These are phyloP conservation scores for Rhizopogon rudus DNA, from an alignment of 768 basidiomycete species.

Conservation along the genomic window DNA sequence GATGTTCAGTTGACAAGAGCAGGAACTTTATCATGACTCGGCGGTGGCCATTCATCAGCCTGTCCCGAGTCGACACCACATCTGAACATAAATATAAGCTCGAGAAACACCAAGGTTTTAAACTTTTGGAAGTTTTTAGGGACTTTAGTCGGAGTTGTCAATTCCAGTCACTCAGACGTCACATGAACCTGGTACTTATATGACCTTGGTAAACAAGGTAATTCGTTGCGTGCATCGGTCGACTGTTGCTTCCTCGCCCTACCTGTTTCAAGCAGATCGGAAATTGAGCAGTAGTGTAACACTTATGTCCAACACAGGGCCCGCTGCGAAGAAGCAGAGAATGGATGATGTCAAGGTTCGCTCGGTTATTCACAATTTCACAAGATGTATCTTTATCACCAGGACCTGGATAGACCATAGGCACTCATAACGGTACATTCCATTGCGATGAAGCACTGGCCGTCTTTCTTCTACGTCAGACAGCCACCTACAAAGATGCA, in stretches of 20 bases:
- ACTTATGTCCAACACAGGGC: constrained; percentile 20
- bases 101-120: no score
- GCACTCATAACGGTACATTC: constrained; percentile 94
- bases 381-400: background rate
- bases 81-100: no score
- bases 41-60: no score
- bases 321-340: constrained; percentile 37
- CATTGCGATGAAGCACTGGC: constrained; percentile 98
- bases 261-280: background rate
- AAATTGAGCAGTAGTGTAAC: background rate
- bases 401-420: constrained; percentile 57
- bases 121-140: no score
- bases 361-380: constrained; percentile 5
- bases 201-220: background rate
- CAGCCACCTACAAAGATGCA: constrained; percentile 68
- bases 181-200: background rate
- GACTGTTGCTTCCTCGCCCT: background rate
- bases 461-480: constrained; percentile 81
- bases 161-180: background rate
- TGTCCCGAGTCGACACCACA: no score
- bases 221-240: background rate
- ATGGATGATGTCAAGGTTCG: constrained; percentile 36
- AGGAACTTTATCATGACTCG: no score
- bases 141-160: background rate
- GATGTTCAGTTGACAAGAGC: no score